phyloP scores from a whole-genome alignment of 2,329 filamentous ascomycete genomes.

The Apiospora marii region DNA sequence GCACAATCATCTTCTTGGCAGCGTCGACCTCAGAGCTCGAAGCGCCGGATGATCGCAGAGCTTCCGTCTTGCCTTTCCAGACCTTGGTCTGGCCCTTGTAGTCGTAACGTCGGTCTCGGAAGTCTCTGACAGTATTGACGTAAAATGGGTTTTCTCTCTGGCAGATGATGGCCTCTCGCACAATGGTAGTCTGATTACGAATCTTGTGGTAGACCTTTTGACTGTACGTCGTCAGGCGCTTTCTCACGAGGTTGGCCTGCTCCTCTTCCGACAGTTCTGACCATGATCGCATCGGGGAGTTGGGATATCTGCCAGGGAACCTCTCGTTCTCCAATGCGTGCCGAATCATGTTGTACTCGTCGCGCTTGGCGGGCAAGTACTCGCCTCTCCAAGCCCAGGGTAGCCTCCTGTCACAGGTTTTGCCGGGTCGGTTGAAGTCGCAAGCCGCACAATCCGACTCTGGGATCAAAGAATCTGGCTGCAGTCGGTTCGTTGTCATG shows the following conservation, averaged over 20 bases:
- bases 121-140: constrained; percentile 93
- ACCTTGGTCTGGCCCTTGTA: constrained; percentile 98
- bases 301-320: constrained; percentile 82
- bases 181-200: constrained; percentile 90
- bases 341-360: constrained; percentile 99
- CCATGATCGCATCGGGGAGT: constrained; percentile 75
- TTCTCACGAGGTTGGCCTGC: constrained; percentile 80
- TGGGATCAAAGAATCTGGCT: constrained; percentile 98
- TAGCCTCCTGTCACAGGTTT: constrained; percentile 92
- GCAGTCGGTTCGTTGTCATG: constrained; percentile 98
- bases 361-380: constrained; percentile 92
- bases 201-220: constrained; percentile 99
- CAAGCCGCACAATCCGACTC: constrained; percentile 97
- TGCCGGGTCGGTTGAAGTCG: constrained; percentile 97
- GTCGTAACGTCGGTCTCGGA: constrained; percentile 96
- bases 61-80: constrained; percentile 96
- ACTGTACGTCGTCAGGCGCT: constrained; percentile 89
- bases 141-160: constrained; percentile 99
- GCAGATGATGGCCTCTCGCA: constrained; percentile 96
- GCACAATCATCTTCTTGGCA: constrained; percentile 97
- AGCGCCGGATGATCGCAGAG: constrained; percentile 84
- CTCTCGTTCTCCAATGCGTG: constrained; percentile 89
- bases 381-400: constrained; percentile 99
- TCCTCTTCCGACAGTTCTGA: constrained; percentile 84
- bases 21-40: constrained; percentile 80